Base-by-base conservation (phyloP, 805 yeast genomes). In the Tetrapisispora taiwanensis region DNA sequence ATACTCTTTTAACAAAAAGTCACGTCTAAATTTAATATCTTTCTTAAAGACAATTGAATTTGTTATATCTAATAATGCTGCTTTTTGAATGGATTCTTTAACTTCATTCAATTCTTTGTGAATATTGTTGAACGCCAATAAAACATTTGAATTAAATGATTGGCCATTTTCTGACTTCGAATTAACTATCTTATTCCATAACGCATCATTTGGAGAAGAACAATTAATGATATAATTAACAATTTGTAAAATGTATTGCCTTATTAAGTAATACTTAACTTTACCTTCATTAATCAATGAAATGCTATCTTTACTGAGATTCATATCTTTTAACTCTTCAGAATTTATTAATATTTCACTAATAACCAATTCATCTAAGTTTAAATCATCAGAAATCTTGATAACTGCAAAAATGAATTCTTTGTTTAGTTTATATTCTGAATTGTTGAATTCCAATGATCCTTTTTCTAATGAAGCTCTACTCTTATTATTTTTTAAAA, bases 321-420 rank as follows among this genome's bases (percentile, higher is more conserved):
- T 46, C 4, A 43, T 46, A 2, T 48, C 36, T 6, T 22, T 22
- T n/a, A 52, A 30, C 27, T 47, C 65, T 48, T 49, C 59, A 58
- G 32, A 55, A 19, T 42, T 32, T 53, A 89, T 69, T 24, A 85
- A 57, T 5, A 37, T 10, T 55, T 87, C 84, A 1, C 94, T 92
- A 1, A 85, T 74, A 2, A 75, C 69, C 26, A 84, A 42, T 59
- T 90, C 97, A 61, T 90, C 95, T 42, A 90, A 67, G 41, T 84
- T 70, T 42, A 90, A 69, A 32, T 78, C 78, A 49, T 79, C 84
- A 0, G 89, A 67, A 15, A 83, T 55, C 20, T 69, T 68, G 4
- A 78, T 68, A 0, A 87, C 73, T 4, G 74, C 69, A 42, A 77
- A 71, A 33, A 82, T 69, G 52, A 87, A 89, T 32, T 76, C 75